phyloP scores from a whole-genome alignment of 2,329 filamentous ascomycete species.

The Tolypocladium album region DNA sequence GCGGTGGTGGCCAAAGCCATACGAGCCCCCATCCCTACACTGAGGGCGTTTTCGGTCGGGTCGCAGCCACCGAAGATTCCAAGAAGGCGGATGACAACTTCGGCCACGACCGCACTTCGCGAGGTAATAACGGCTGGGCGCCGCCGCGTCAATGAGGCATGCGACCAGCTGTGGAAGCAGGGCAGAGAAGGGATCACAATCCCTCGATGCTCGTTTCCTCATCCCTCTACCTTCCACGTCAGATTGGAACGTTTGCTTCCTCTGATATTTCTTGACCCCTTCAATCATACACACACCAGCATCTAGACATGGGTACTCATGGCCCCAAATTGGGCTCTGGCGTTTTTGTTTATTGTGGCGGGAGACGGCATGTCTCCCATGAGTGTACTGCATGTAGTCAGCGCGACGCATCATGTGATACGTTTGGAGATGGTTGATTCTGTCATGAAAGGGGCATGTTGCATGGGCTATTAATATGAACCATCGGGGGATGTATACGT shows the following conservation, averaged over 20 bases:
- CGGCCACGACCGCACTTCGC: conserved; percentile 25
- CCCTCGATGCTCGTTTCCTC: background rate
- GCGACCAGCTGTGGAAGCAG: background rate
- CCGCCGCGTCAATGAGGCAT: background rate
- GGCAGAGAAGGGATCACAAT: background rate
- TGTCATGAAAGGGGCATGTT: background rate
- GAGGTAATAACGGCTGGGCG: conserved; percentile 29
- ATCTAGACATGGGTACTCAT: background rate
- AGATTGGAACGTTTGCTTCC: background rate
- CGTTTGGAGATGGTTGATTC: background rate
- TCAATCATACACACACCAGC: background rate
- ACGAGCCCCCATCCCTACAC: conserved; percentile 27
- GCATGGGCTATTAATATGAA: background rate
- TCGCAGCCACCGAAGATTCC: conserved; percentile 29
- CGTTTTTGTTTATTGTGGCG: background rate
- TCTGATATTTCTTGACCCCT: background rate
- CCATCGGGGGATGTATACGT: background rate
- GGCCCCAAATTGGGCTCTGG: background rate
- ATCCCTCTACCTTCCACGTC: background rate
- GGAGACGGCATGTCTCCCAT: background rate
- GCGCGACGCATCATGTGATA: background rate
- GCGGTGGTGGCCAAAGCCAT: background rate
- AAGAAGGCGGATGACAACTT: conserved; percentile 46
- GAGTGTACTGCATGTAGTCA: background rate
- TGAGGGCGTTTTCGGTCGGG: conserved; percentile 31